Percentiles rank a stretch among this genome's conserved stretches.
phyloP scores from a whole-genome alignment of 2,329 filamentous ascomycete genomes.

The Macrophomina pseudophaseolina region DNA sequence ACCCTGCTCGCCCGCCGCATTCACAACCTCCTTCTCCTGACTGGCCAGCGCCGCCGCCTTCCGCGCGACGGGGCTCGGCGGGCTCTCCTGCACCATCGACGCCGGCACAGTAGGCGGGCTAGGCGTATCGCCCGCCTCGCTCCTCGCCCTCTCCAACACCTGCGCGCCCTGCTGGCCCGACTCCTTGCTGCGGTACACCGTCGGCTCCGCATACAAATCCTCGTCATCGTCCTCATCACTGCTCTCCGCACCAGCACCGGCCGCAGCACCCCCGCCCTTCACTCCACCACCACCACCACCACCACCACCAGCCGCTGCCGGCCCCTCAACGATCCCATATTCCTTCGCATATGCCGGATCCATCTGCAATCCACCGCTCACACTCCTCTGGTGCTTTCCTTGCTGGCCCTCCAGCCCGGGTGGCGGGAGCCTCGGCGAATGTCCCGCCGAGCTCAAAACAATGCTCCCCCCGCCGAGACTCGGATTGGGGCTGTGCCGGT shows the following conservation, averaged over 20 bases:
- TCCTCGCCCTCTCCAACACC: constrained; percentile 17
- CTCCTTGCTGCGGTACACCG: constrained; percentile 37
- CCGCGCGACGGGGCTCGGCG: not conserved
- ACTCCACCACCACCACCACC: not conserved
- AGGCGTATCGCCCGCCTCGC: not conserved
- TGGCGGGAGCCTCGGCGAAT: not conserved
- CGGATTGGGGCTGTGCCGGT: constrained; percentile 3
- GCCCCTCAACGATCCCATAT: not conserved
- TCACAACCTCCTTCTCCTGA: constrained; percentile 38
- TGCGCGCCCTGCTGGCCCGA: not conserved
- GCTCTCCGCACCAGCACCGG: not conserved
- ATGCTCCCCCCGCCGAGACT: not conserved
- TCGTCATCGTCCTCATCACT: constrained; percentile 12
- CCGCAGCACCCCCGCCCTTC: not conserved
- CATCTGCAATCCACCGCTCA: not conserved
- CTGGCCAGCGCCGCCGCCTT: constrained; percentile 24
- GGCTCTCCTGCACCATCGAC: constrained; percentile 34
- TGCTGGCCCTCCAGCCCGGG: constrained; percentile 13
- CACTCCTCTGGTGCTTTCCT: not conserved
- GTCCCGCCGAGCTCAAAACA: not conserved
- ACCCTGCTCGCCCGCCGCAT: constrained; percentile 33
- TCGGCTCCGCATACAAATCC: constrained; percentile 29
- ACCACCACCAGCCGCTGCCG: not conserved
- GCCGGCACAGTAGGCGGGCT: constrained; percentile 31
- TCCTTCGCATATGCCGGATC: constrained; percentile 21